A percentile compares a stretch with the other conserved stretches of the same genome.
phyloP scores from a whole-genome alignment of 352 stramenopile species.

The Globisporangium sylvaticum region DNA sequence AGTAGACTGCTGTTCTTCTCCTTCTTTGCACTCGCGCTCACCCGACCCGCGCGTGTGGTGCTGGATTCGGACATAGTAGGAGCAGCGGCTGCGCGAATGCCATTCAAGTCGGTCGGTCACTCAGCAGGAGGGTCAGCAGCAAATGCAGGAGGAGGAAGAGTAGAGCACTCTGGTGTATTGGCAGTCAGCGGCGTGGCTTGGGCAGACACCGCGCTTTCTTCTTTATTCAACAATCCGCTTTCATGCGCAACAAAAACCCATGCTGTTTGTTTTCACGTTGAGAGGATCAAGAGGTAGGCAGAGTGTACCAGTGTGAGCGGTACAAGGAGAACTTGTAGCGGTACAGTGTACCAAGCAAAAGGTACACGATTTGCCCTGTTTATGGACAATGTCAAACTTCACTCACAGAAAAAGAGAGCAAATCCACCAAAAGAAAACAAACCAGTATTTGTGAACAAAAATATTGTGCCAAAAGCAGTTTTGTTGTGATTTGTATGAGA shows the following conservation, averaged over 20 bases:
- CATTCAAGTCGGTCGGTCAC: constrained; percentile 6
- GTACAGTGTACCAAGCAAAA: not conserved
- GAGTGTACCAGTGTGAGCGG: not conserved
- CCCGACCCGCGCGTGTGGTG: constrained; percentile 3
- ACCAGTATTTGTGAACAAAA: no score
- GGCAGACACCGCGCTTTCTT: not conserved
- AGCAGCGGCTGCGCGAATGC: constrained; percentile 8
- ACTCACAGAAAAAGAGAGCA: no score
- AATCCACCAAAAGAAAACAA: no score
- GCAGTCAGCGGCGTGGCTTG: not conserved
- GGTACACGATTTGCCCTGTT: no score
- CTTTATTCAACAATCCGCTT: not conserved
- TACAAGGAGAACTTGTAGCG: not conserved
- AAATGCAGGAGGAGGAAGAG: not conserved
- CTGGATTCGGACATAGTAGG: constrained; percentile 7
- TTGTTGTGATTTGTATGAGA: no score
- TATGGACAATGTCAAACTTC: no score
- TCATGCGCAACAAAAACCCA: not conserved
- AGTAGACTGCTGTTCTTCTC: not conserved
- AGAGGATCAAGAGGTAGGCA: not conserved
- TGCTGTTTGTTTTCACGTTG: not conserved
- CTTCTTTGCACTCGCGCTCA: constrained; percentile 2
- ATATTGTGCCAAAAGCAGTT: no score
- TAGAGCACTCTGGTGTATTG: not conserved
- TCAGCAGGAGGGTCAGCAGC: not conserved